A percentile compares a stretch with the other conserved stretches of the same genome.
Conservation (phyloP, 768 basidiomycete genomes). For the Termitomyces sp. region DNA sequence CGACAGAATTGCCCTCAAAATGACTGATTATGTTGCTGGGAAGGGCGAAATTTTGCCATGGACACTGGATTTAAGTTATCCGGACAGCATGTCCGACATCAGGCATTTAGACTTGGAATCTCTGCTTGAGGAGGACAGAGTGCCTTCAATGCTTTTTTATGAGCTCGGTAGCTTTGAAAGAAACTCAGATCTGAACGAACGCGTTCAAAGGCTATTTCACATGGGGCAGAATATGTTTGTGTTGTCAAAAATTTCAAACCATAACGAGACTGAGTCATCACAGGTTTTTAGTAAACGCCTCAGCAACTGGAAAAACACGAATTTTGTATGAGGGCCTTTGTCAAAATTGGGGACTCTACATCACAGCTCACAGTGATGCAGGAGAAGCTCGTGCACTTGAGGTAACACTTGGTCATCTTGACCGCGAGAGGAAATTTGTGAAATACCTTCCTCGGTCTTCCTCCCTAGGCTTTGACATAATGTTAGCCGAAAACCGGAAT, state of each 20-base stretch:
- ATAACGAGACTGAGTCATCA: neutral
- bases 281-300: constrained; percentile 1
- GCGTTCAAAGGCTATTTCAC: neutral
- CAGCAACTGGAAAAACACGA: constrained; percentile 2
- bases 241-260: neutral
- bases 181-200: neutral
- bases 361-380: neutral
- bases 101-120: neutral
- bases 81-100: neutral
- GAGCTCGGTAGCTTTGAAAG: neutral
- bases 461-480: neutral
- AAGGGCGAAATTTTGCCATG: neutral
- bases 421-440: neutral
- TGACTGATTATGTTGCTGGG: neutral
- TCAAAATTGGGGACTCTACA: constrained; percentile 1
- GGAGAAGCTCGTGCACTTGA: neutral
- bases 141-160: neutral
- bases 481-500: neutral
- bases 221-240: neutral
- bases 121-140: neutral
- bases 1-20: neutral
- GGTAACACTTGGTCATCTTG: neutral
- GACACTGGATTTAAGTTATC: neutral
- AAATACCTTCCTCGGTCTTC: neutral
- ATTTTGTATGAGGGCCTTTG: constrained; percentile 1